Evolutionary conservation across 768 basidiomycete species (phyloP), one percentile per base, ranked within the genome.

Genomic region (Strobilomyces dryophilus): DNA sequence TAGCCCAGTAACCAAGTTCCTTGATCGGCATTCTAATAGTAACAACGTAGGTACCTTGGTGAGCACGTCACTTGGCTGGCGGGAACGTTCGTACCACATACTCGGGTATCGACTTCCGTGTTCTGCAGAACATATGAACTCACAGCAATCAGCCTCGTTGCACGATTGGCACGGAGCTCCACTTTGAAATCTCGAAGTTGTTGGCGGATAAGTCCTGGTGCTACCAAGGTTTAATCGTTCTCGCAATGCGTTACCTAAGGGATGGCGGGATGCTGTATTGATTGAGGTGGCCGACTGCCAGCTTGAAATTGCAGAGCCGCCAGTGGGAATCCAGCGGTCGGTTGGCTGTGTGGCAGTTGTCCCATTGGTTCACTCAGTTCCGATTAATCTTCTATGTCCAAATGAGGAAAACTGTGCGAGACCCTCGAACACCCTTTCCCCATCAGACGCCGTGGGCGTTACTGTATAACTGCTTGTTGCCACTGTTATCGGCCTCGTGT

Each of bases 401-500:
- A 11, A 53, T 65, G 53, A 42, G 57, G 63, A 46, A 56, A 31
- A 36, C 47, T 49, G 47, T 40, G 52, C 27, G 18, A 35, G 47
- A 53, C 36, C 68, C 66, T 53, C 66, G 56, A 48, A 59, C 56
- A 68, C 56, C 52, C 59, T 34, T 44, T 14, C 5, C 37, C 37
- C 48, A 39, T 18, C 24, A 47, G 66, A 61, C 66, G 62, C 66
- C 60, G 24, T 56, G 57, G 34, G 42, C 53, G 62, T 61, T 29
- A 29, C 9, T 29, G 29, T 29, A 24, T 24, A 24, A 24, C 24
- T 24, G 24, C 24, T 24, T 24, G 24, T 24, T 24, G 24, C 24
- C 24, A 29, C 9, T 29, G 29, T 29, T 61, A 63, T 63, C 66
- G 57, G 66, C 65, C 64, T 66, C 66, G 34, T 66, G 63, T 51